phyloP scores from a whole-genome alignment of 2,329 filamentous ascomycete genomes.

The Diaporthe sp. region DNA sequence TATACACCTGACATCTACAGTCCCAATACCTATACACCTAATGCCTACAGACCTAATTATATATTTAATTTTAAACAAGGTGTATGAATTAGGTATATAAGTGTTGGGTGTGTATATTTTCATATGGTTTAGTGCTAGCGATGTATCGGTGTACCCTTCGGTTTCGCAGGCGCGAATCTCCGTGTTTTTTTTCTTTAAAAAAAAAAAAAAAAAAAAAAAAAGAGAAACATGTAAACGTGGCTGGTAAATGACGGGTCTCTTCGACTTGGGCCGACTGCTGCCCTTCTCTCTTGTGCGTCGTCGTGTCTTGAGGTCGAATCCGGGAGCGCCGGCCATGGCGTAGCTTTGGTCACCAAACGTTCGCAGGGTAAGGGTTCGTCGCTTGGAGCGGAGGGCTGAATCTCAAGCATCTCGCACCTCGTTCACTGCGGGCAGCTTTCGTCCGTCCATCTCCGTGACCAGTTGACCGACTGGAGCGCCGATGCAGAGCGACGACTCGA shows the following conservation, averaged over 20 bases:
- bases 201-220: too few relatives aligned
- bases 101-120: too few relatives aligned
- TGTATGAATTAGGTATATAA: too few relatives aligned
- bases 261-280: neutral
- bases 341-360: neutral
- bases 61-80: too few relatives aligned
- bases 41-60: too few relatives aligned
- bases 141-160: too few relatives aligned
- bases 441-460: neutral
- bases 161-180: too few relatives aligned
- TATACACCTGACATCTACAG: too few relatives aligned
- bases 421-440: constrained; percentile 4
- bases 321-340: neutral
- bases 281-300: neutral
- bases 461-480: neutral
- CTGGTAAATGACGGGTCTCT: neutral
- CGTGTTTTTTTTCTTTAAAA: neutral
- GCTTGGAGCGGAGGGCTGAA: neutral
- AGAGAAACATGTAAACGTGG: neutral
- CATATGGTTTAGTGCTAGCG: too few relatives aligned
- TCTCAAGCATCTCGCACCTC: neutral
- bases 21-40: too few relatives aligned
- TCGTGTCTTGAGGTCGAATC: neutral
- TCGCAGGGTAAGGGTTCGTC: constrained; percentile 22
- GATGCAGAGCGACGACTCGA: neutral